Conservation (phyloP, 805 yeast genomes). For the Wickerhamiella bombiphila region DNA sequence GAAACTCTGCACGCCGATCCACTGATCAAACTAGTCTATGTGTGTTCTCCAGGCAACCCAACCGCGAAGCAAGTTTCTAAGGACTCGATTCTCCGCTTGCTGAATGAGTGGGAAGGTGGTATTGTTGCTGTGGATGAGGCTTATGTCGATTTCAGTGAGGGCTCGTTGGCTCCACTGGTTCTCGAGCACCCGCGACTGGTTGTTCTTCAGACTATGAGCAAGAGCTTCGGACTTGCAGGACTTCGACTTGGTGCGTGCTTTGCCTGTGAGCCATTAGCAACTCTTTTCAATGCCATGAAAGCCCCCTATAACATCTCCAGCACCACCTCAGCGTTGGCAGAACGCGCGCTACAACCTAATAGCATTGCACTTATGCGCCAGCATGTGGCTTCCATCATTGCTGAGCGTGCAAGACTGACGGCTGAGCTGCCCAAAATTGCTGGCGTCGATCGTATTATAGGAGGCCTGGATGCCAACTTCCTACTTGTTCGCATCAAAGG, state of each 20-base stretch:
- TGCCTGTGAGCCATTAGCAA: constrained; percentile 44
- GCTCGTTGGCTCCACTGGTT: constrained; percentile 61
- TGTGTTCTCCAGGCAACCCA: constrained; percentile 96
- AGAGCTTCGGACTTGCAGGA: constrained; percentile 94
- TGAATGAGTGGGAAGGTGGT: constrained; percentile 53
- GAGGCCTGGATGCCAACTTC: constrained; percentile 82
- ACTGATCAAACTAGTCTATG: constrained; percentile 55
- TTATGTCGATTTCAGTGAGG: constrained; percentile 72
- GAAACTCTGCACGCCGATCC: constrained; percentile 40
- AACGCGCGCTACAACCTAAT: constrained; percentile 48
- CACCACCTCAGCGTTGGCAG: constrained; percentile 59
- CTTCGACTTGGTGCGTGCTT: constrained; percentile 76
- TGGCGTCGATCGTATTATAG: constrained; percentile 60
- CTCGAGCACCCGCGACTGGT: constrained; percentile 69
- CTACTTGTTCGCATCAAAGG: constrained; percentile 59
- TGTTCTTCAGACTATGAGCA: constrained; percentile 83
- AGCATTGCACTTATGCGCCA: constrained; percentile 47
- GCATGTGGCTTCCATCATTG: constrained; percentile 34
- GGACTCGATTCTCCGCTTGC: constrained; percentile 33
- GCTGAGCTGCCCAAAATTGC: constrained; percentile 39
- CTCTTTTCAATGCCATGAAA: constrained; percentile 72
- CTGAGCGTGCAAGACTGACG: constrained; percentile 43
- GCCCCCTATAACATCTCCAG: constrained; percentile 92
- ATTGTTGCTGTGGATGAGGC: constrained; percentile 83
- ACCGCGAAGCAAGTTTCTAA: constrained; percentile 55